Percentiles rank a stretch among this genome's conserved stretches.
Evolutionary conservation across 495 filamentous ascomycete genomes (phyloP).

Genomic region (Penicillium ucsense): DNA sequence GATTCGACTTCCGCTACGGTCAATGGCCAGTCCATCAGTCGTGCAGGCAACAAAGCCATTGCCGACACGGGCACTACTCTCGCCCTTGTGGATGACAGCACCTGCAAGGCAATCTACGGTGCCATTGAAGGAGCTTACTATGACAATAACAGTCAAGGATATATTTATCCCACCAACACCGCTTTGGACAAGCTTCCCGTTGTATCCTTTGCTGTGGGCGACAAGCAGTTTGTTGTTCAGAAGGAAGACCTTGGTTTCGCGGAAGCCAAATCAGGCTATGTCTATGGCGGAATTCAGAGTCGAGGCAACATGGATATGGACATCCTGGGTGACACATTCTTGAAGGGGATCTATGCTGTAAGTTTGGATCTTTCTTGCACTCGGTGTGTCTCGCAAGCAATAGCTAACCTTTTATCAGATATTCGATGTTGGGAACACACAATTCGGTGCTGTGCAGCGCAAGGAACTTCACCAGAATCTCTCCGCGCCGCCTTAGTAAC

Average conservation of each 20-base stretch:
- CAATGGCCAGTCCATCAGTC: conserved; percentile 46
- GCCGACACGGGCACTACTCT: conserved; percentile 74
- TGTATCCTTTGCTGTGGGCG: conserved; percentile 60
- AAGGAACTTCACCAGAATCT: conserved; percentile 46
- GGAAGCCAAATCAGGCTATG: conserved; percentile 45
- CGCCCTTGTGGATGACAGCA: conserved; percentile 55
- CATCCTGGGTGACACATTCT: conserved; percentile 63
- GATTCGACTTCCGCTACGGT: conserved; percentile 49
- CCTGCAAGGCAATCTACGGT: conserved; percentile 59
- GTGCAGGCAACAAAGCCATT: conserved; percentile 63
- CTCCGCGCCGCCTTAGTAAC: conserved; percentile 8
- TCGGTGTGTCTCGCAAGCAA: no score
- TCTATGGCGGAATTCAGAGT: conserved; percentile 70
- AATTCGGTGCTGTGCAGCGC: conserved; percentile 62
- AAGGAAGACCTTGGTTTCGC: conserved; percentile 65
- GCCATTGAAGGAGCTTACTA: conserved; percentile 61
- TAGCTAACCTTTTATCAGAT: conserved; percentile 34
- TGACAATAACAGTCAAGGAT: conserved; percentile 56
- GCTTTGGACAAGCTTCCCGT: conserved; percentile 51
- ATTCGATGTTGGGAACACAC: conserved; percentile 64
- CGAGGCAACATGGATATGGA: conserved; percentile 58
- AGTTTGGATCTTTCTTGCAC: conserved; percentile 17
- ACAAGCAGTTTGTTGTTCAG: conserved; percentile 54
- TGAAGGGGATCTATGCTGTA: conserved; percentile 69
- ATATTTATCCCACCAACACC: conserved; percentile 50